A percentile compares a stretch with the other conserved stretches of the same genome.
These are phyloP conservation scores for Aspergillus nidulans DNA, from an alignment of 495 filamentous ascomycete species.

Conservation along the genomic window DNA sequence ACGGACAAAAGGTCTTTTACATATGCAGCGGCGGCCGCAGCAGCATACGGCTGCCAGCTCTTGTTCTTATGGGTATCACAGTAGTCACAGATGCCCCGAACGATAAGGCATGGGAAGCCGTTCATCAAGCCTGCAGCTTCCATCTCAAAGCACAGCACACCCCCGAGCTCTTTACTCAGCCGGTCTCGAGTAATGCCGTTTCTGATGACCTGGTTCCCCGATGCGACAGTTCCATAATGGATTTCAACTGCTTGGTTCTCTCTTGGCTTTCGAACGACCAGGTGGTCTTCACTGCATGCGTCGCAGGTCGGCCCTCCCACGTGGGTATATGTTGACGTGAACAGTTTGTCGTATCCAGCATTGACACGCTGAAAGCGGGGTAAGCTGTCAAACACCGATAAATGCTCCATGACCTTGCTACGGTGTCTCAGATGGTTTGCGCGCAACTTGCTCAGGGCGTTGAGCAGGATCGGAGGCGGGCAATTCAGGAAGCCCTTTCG, in stretches of 20 bases:
- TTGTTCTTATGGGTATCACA: conserved; percentile 22
- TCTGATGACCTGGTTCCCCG: conserved; percentile 18
- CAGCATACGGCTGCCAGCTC: conserved; percentile 11
- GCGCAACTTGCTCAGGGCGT: conserved; percentile 14
- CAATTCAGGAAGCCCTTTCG: conserved; percentile 32
- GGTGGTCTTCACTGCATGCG: conserved; percentile 6
- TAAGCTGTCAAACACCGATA: not conserved
- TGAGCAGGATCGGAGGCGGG: conserved; percentile 27
- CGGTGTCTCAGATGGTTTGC: not conserved
- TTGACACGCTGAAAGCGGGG: not conserved
- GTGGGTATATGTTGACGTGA: conserved; percentile 9
- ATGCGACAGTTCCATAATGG: conserved; percentile 22
- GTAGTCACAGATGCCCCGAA: conserved; percentile 27
- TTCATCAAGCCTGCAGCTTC: conserved; percentile 7
- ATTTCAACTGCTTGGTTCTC: not conserved
- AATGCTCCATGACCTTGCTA: not conserved
- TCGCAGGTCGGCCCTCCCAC: conserved; percentile 12
- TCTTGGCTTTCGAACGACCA: conserved; percentile 8
- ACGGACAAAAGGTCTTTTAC: conserved; percentile 15
- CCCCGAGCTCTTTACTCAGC: not conserved
- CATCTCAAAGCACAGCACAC: not conserved
- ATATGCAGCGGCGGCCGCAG: conserved; percentile 20
- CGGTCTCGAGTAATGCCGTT: not conserved
- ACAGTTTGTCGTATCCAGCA: not conserved
- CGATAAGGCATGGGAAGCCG: conserved; percentile 16